Evolutionary conservation across 305 asterid genomes (phyloP).

Genomic region (Lippia alba): DNA sequence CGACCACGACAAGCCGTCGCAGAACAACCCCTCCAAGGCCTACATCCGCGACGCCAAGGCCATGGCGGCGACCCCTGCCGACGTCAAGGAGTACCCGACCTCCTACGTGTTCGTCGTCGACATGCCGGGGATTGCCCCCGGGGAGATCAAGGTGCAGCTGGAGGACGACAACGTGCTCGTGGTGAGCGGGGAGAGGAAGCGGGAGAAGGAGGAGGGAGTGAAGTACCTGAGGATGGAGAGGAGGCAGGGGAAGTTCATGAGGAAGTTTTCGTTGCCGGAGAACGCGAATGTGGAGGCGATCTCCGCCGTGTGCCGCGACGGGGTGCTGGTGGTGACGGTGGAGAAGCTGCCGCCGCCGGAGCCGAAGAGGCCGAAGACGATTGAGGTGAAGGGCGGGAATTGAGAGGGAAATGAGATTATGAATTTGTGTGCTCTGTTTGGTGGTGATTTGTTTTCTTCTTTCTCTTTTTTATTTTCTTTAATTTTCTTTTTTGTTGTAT

Average conservation of each 20-base stretch:
- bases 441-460: background rate
- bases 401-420: background rate
- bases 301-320: slow-evolving; percentile 60
- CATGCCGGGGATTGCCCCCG: slow-evolving; percentile 52
- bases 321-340: slow-evolving; percentile 58
- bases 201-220: slow-evolving; percentile 51
- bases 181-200: slow-evolving; percentile 56
- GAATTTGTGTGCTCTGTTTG: background rate
- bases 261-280: slow-evolving; percentile 54
- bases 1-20: slow-evolving; percentile 32
- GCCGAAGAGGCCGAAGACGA: slow-evolving; percentile 53
- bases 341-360: slow-evolving; percentile 63
- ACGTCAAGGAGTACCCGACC: slow-evolving; percentile 49
- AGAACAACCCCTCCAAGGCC: slow-evolving; percentile 43
- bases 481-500: background rate
- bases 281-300: slow-evolving; percentile 49
- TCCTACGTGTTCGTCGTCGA: slow-evolving; percentile 47
- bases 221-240: slow-evolving; percentile 58
- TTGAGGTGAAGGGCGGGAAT: slow-evolving; percentile 48
- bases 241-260: slow-evolving; percentile 53
- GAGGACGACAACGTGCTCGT: slow-evolving; percentile 51
- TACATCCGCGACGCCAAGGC: slow-evolving; percentile 61
- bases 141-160: slow-evolving; percentile 56
- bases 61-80: slow-evolving; percentile 61
- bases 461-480: background rate